These are phyloP conservation scores for Fragilariopsis cylindrus DNA, from an alignment of 108 stramenopile species.

Conservation along the genomic window DNA sequence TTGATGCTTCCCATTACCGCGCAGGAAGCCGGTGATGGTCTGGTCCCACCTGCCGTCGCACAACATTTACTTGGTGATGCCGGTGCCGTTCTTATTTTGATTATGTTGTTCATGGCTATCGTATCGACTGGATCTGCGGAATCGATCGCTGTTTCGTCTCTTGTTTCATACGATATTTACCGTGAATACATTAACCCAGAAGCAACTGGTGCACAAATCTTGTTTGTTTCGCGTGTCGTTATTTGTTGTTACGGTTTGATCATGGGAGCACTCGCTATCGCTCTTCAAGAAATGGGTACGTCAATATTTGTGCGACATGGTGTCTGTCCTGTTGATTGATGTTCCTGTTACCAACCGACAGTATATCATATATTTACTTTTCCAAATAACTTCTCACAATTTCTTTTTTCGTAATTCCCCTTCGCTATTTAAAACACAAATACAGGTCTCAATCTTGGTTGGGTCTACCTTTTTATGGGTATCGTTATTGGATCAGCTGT, in stretches of 20 bases:
- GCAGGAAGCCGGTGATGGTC: constrained; percentile 80
- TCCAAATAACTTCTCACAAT: neutral
- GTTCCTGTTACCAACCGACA: neutral
- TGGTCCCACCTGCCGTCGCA: constrained; percentile 94
- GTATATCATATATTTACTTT: neutral
- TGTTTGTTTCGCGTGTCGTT: constrained; percentile 71
- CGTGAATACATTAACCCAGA: constrained; percentile 89
- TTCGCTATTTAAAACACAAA: neutral
- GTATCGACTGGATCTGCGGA: constrained; percentile 92
- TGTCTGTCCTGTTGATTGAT: too few relatives aligned
- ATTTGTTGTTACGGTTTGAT: constrained; percentile 82
- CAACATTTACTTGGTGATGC: constrained; percentile 72
- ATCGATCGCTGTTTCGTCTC: constrained; percentile 89
- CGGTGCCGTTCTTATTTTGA: constrained; percentile 73
- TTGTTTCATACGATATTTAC: constrained; percentile 93
- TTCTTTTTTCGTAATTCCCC: constrained; percentile 8
- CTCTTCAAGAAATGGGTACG: constrained; percentile 42
- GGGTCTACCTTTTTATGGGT: constrained; percentile 96
- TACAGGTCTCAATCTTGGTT: constrained; percentile 79
- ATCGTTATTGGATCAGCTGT: constrained; percentile 91
- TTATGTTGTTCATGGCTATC: constrained; percentile 97
- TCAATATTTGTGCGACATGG: neutral
- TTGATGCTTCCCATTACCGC: constrained; percentile 87
- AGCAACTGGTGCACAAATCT: constrained; percentile 86
- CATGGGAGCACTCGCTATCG: constrained; percentile 77